Evolutionary conservation across 352 stramenopile genomes (phyloP).

Genomic region (Phytophthora sansomeana): DNA sequence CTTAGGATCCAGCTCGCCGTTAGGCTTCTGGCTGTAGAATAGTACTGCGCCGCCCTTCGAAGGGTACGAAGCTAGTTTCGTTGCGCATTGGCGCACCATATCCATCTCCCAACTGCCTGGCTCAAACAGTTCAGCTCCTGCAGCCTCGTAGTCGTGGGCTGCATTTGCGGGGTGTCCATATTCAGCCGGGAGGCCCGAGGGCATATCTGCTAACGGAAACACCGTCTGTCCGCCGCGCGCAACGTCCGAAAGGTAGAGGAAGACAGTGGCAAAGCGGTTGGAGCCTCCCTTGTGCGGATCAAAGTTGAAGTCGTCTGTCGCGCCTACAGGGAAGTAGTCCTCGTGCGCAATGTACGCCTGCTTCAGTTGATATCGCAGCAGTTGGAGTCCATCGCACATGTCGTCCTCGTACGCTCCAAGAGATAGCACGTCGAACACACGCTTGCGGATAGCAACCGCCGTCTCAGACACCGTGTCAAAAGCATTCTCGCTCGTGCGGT

Average conservation of each 20-base stretch:
- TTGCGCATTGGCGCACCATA: constrained; percentile 82
- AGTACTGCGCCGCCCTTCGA: constrained; percentile 94
- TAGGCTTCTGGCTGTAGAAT: constrained; percentile 98
- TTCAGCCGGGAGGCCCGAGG: constrained; percentile 61
- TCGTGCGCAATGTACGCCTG: constrained; percentile 95
- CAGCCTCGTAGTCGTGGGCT: constrained; percentile 47
- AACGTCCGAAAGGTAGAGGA: constrained; percentile 88
- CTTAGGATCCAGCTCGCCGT: constrained; percentile 91
- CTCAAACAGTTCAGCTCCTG: constrained; percentile 69
- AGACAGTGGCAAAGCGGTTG: constrained; percentile 87
- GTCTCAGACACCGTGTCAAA: constrained; percentile 87
- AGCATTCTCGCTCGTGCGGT: constrained; percentile 90
- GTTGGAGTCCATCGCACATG: constrained; percentile 95
- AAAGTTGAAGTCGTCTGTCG: constrained; percentile 75
- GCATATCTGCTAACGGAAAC: constrained; percentile 82
- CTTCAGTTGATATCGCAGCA: constrained; percentile 95
- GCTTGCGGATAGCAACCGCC: constrained; percentile 78
- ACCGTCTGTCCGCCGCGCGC: constrained; percentile 82
- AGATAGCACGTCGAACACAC: constrained; percentile 92
- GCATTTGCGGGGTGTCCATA: constrained; percentile 62
- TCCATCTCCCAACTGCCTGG: constrained; percentile 72
- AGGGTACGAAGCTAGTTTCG: constrained; percentile 80
- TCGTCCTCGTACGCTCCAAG: constrained; percentile 91
- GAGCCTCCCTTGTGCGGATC: constrained; percentile 76
- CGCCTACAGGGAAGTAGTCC: constrained; percentile 91